A percentile compares a stretch with the other conserved stretches of the same genome.
These are phyloP conservation scores for Yarrowia sp. DNA, from an alignment of 805 yeast genomes.

Conservation along the genomic window DNA sequence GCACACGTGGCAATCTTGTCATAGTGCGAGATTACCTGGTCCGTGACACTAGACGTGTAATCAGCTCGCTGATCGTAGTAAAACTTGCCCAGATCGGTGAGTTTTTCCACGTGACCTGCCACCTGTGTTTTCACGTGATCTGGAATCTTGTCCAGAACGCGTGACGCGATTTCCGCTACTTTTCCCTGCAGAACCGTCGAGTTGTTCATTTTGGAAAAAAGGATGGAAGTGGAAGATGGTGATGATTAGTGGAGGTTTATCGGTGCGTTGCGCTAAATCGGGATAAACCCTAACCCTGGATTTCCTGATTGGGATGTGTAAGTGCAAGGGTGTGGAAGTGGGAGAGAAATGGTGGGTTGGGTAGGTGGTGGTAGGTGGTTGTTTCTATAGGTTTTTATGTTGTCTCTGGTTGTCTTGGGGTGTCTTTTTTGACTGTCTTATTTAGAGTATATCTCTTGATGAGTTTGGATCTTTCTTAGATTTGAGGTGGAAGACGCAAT, in stretches of 20 bases:
- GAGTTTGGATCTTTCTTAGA: no score
- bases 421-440: no score
- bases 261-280: no score
- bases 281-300: not conserved
- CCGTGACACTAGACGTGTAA: not conserved
- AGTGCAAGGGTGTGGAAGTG: no score
- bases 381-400: no score
- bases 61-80: not conserved
- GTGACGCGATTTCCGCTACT: not conserved
- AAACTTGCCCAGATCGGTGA: not conserved
- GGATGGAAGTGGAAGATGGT: not conserved
- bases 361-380: no score
- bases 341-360: no score
- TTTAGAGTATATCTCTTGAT: no score
- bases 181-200: constrained; percentile 1
- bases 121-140: constrained; percentile 7
- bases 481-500: no score
- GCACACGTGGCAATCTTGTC: not conserved
- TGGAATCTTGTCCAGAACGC: not conserved
- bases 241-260: not conserved
- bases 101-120: not conserved
- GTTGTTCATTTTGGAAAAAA: not conserved
- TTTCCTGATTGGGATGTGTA: not conserved
- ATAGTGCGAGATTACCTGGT: not conserved
- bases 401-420: no score